These are phyloP conservation scores for Mortierella sp. DNA, from an alignment of 371 early-diverging fungal species.

Conservation along the genomic window DNA sequence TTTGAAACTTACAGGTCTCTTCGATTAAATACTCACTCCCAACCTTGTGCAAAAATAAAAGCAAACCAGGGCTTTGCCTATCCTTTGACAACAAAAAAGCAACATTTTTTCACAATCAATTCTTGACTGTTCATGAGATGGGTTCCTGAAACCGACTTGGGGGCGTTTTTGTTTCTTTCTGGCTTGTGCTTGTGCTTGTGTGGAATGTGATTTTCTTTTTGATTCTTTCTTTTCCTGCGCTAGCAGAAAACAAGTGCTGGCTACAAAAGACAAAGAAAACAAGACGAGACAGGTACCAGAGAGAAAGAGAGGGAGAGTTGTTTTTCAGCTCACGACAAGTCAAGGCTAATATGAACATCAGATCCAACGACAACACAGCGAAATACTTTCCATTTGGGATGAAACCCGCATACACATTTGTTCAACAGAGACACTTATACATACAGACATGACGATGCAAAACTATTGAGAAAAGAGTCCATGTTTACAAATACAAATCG, in stretches of 20 bases:
- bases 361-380: neutral
- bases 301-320: neutral
- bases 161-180: neutral
- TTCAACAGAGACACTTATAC: neutral
- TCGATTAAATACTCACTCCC: constrained; percentile 35
- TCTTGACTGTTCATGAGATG: neutral
- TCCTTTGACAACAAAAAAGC: neutral
- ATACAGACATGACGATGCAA: neutral
- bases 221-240: neutral
- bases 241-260: neutral
- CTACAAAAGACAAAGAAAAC: neutral
- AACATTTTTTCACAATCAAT: neutral
- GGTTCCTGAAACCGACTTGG: neutral
- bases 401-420: neutral
- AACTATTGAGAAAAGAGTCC: constrained; percentile 29
- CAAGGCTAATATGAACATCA: neutral
- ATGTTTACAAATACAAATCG: constrained; percentile 9
- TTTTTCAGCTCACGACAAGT: neutral
- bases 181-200: neutral
- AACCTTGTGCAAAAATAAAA: constrained; percentile 28
- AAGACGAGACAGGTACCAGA: neutral
- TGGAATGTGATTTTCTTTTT: no score
- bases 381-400: neutral
- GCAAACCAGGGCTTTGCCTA: constrained; percentile 23
- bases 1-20: constrained; percentile 16